These are phyloP conservation scores for Wallacemonas sp. DNA, from an alignment of 208 protist species.

Conservation along the genomic window DNA sequence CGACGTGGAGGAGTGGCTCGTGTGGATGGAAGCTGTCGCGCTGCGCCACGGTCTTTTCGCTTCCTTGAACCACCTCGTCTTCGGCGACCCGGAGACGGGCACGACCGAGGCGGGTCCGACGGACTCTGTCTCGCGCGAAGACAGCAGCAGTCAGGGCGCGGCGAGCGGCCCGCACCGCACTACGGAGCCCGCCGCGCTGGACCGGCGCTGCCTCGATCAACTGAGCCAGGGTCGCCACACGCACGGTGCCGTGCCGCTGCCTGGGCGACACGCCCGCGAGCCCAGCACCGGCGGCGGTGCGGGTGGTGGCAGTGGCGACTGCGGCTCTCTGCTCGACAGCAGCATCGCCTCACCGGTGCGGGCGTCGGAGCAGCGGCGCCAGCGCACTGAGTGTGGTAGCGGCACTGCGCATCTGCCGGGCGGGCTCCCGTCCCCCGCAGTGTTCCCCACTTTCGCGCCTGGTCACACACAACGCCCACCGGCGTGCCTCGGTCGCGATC, in stretches of 20 bases:
- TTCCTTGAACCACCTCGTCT: constrained; percentile 54
- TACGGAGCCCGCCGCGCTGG: too few species aligned
- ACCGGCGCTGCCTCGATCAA: too few species aligned
- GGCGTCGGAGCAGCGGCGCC: neutral
- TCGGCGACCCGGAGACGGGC: constrained; percentile 13
- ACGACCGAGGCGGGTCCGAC: constrained; percentile 11
- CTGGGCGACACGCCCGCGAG: neutral
- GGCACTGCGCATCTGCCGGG: too few species aligned
- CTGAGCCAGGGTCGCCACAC: too few species aligned
- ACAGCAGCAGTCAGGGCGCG: neutral
- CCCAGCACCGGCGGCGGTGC: neutral
- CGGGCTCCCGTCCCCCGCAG: too few species aligned
- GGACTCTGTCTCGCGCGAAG: constrained; percentile 7
- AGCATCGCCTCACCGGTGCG: neutral
- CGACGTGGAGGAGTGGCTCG: constrained; percentile 71
- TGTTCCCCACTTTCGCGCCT: too few species aligned
- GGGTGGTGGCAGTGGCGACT: neutral
- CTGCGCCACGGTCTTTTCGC: constrained; percentile 41
- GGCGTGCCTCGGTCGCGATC: too few species aligned
- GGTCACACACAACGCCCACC: too few species aligned
- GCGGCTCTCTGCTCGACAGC: constrained; percentile 4
- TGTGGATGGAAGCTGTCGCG: constrained; percentile 77
- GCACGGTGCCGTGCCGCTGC: too few species aligned
- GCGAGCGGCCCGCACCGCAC: neutral
- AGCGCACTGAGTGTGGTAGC: too few species aligned